Evolutionary conservation across 805 yeast species (phyloP).

Genomic region (Kodamaea laetipori): DNA sequence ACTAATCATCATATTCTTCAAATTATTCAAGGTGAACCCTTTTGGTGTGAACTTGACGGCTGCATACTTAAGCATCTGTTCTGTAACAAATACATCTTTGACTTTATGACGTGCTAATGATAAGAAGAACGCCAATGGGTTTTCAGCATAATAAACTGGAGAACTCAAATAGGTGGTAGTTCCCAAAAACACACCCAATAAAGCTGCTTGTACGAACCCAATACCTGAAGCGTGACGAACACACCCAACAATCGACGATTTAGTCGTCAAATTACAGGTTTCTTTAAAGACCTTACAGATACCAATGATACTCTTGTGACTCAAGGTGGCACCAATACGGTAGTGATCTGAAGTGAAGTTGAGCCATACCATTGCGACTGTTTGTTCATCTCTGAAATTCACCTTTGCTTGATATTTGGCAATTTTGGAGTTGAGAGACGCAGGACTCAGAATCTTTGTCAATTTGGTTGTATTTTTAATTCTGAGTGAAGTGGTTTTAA

Average conservation of each 20-base stretch:
- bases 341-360: constrained; percentile 73
- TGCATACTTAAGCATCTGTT: constrained; percentile 79
- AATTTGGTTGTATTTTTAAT: constrained; percentile 69
- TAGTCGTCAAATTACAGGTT: constrained; percentile 79
- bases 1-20: constrained; percentile 83
- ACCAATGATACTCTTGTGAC: constrained; percentile 66
- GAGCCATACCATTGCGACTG: constrained; percentile 64
- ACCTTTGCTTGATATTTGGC: constrained; percentile 44
- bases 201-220: constrained; percentile 84
- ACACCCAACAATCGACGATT: constrained; percentile 78
- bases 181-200: constrained; percentile 85
- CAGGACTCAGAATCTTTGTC: constrained; percentile 40
- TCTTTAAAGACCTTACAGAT: constrained; percentile 89
- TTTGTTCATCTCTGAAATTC: constrained; percentile 41
- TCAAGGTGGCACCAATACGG: constrained; percentile 56
- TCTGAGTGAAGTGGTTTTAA: constrained; percentile 45
- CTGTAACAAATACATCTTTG: constrained; percentile 82
- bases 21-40: constrained; percentile 58
- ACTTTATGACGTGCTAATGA: constrained; percentile 75
- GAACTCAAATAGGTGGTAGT: constrained; percentile 80
- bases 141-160: constrained; percentile 72
- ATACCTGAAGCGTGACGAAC: constrained; percentile 82
- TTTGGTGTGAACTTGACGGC: constrained; percentile 59
- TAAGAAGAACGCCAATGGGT: constrained; percentile 70
- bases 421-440: constrained; percentile 46